Evolutionary conservation across 2,329 filamentous ascomycete genomes (phyloP), one percentile per base, ranked within the genome.

Genomic region (Aspergillus ustus): DNA sequence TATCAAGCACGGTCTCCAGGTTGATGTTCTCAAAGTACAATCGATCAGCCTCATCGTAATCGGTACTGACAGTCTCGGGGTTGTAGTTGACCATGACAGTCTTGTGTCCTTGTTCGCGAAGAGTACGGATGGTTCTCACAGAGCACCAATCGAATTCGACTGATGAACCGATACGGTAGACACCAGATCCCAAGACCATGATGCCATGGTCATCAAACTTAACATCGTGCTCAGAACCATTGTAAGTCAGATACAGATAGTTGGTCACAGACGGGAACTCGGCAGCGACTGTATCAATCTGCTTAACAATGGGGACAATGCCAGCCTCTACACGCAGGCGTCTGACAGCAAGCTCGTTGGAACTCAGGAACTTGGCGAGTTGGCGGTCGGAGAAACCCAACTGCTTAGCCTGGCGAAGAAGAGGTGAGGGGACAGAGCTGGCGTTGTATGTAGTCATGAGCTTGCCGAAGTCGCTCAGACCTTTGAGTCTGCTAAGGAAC

Each of bases 101-200:
- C 84, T 98, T 98, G 82, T 90, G 88, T 2, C 91, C 91, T 63
- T 89, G 86, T 67, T 91, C 87, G 54, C 95, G 88, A 7, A 99
- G 85, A 1, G 95, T 98, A 65, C 94, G 89, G 65, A 98, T 96
- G 6, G 95, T 92, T 63, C 94, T 86, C 29, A 99, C 95, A 4
- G 95, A 97, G 77, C 95, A 98, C 95, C 95, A 99, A 78, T 99
- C 95, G 77, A 99, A 99, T 75, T 99, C 95, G 62, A 99, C 95
- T 0, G 94, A 97, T 0, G 93, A 97, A 67, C 95, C 95, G 67
- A 99, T 99, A 63, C 95, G 88, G 83, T 98, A 98, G 9, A 97
- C 93, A 78, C 94, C 94, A 34, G 93, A 97, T 15, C 94, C 94
- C 31, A 98, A 84, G 8, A 99, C 94, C 93, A 98, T 97, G 63